Evolutionary conservation across 176 grass and related monocot species (phyloP).

Genomic region (Aegilops speltoides): DNA sequence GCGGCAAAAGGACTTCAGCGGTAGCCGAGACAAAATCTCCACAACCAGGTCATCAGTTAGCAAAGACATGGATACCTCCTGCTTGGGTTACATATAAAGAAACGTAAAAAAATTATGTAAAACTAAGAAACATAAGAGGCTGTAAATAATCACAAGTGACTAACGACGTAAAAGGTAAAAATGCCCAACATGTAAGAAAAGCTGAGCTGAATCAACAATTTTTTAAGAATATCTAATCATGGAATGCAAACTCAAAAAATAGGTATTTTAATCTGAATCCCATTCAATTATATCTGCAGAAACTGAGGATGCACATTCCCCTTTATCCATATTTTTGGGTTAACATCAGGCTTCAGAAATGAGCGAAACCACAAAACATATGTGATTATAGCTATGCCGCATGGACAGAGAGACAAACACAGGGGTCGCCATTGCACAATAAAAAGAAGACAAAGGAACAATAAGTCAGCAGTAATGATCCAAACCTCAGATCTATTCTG

Average conservation of each 20-base stretch:
- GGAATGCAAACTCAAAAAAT: neutral
- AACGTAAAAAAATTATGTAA: neutral
- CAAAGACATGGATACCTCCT: neutral
- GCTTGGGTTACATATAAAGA: neutral
- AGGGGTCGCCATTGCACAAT: too few relatives aligned
- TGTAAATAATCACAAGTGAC: neutral
- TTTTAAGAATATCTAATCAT: neutral
- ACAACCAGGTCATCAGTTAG: constrained; percentile 24
- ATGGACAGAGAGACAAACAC: too few relatives aligned
- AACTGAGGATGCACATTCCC: neutral
- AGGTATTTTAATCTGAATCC: neutral
- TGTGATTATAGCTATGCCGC: neutral
- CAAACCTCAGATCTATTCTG: neutral
- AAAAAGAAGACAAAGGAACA: neutral
- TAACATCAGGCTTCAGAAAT: neutral
- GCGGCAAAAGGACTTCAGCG: constrained; percentile 27
- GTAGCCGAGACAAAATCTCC: constrained; percentile 39
- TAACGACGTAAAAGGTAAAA: neutral
- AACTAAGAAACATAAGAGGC: neutral
- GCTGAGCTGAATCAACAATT: neutral
- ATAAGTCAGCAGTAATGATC: too few relatives aligned
- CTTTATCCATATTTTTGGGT: neutral
- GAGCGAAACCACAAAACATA: neutral
- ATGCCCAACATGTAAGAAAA: neutral
- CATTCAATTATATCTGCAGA: neutral